Percentiles rank a stretch among this genome's conserved stretches.
Conservation (phyloP, 352 stramenopile species). For the Stramenopiles sp. region DNA sequence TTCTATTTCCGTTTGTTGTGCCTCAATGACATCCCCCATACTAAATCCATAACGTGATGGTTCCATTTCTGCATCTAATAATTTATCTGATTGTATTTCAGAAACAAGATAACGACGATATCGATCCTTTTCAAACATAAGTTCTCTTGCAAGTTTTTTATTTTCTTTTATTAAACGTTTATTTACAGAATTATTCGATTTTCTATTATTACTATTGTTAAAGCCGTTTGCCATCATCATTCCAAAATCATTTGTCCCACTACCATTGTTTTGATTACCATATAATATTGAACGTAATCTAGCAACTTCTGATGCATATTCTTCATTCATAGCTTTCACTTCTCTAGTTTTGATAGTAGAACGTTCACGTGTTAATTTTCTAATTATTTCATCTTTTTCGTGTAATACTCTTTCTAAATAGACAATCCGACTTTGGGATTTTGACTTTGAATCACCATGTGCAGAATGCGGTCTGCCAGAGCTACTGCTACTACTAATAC, state of each 20-base stretch:
- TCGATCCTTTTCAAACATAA: not conserved
- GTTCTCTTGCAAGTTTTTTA: not conserved
- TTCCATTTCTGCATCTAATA: not conserved
- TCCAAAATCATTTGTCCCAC: not conserved
- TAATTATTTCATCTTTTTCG: not conserved
- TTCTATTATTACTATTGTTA: not conserved
- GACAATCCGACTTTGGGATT: not conserved
- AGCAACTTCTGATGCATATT: not conserved
- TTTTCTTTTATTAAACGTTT: not conserved
- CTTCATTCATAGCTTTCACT: not conserved
- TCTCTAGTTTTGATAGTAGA: not conserved
- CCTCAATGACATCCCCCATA: not conserved
- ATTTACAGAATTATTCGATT: not conserved
- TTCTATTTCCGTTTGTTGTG: not conserved
- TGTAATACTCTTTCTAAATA: not conserved
- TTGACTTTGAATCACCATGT: not conserved
- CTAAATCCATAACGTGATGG: not conserved
- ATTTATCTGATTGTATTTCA: not conserved
- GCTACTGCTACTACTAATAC: not conserved
- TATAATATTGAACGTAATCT: not conserved
- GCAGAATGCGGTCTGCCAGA: not conserved
- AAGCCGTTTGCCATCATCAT: not conserved
- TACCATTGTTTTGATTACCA: not conserved
- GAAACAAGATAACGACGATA: not conserved
- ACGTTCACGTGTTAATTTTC: not conserved